phyloP scores from a whole-genome alignment of 331 rosid genomes.

The Stylosanthes scabra region DNA sequence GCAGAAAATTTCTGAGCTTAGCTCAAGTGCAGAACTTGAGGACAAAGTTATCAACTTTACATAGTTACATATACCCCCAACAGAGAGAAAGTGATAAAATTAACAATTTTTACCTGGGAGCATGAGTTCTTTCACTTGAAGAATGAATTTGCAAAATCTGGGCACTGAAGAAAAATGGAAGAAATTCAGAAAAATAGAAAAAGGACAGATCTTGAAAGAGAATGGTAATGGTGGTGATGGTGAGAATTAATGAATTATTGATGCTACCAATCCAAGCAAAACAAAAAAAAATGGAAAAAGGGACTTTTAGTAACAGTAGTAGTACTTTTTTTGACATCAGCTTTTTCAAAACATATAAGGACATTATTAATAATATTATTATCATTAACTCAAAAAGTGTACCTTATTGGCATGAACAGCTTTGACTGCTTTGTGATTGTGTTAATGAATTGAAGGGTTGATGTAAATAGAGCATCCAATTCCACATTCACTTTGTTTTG shows the following conservation, averaged over 20 bases:
- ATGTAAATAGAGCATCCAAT: not conserved
- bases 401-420: not conserved
- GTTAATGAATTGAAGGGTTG: not conserved
- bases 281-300: not conserved
- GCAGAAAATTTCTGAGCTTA: slow-evolving; percentile 7
- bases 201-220: slow-evolving; percentile 15
- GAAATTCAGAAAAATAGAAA: slow-evolving; percentile 3
- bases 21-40: slow-evolving; percentile 1
- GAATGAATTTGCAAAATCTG: slow-evolving; percentile 6
- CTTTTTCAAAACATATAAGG: not conserved
- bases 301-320: not conserved
- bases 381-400: not conserved
- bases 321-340: not conserved
- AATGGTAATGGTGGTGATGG: not conserved
- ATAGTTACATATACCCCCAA: slow-evolving; percentile 23
- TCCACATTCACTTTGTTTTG: not conserved
- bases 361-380: not conserved
- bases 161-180: slow-evolving; percentile 21
- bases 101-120: slow-evolving; percentile 9
- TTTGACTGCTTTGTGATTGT: not conserved
- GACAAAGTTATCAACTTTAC: slow-evolving; percentile 31
- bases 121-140: not conserved
- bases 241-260: not conserved
- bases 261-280: slow-evolving; percentile 18
- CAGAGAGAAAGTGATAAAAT: not conserved